Evolutionary conservation across 768 basidiomycete genomes (phyloP), one percentile per base, ranked within the genome.

Genomic region (Mycena olivaceomarginata): DNA sequence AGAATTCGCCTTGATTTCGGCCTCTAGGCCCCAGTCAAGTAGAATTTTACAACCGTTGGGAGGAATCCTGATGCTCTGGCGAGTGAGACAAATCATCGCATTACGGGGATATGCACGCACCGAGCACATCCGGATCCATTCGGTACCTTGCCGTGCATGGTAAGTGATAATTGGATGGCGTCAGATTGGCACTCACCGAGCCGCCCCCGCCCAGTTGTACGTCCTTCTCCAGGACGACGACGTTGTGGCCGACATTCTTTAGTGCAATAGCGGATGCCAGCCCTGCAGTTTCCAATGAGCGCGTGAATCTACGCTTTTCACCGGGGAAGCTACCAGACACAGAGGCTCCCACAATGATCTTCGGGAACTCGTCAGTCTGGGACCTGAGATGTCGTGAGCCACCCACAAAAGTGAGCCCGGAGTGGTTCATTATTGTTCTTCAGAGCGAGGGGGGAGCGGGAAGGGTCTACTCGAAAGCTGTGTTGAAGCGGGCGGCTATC

Each of bases 261-360:
- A 90, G 82, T 10, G 85, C 84, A 69, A 86, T 83, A 5, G 89
- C 89, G 40, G 86, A 85, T 2, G 89, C 82, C 43, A 89, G 79
- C n/a, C 89, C 89, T 37, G 87, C 31, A 31, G 31, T 31, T 18
- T 31, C 9, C 39, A 37, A 6, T 64, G 5, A 25, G 25, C 16
- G 11, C 15, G 39, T 2, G 10, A 20, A 1, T 48, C 46, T 31
- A 41, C 6, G 22, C 16, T 31, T 3, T 31, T 3, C 4, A 4
- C 39, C 20, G 18, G 39, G 40, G 62, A 18, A 37, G 31, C 5
- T 9, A 75, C 74, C 74, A 40, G 74, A 31, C 25, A 75, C 53
- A 40, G 74, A 75, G 5, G 67, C 74, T 40, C 74, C 74, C 2
- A 75, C 46, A 46, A 75, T 69, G 9, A 75, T 75, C 70, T 72